These are phyloP conservation scores for Pichia membranifaciens DNA, from an alignment of 805 yeast species.

Conservation along the genomic window DNA sequence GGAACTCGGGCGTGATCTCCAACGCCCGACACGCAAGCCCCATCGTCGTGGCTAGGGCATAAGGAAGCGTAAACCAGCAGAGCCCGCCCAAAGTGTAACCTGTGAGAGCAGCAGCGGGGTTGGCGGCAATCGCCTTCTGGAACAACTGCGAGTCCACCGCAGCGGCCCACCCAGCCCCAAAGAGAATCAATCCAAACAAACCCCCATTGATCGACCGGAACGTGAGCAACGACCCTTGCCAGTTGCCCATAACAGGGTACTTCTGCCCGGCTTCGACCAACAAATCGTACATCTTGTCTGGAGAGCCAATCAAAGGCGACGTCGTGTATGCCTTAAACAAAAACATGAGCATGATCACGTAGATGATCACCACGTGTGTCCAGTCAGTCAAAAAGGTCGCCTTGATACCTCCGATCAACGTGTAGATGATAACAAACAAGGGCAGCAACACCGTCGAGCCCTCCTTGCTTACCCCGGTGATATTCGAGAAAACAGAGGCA, in stretches of 20 bases:
- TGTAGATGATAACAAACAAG: conserved; percentile 32
- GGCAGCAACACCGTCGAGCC: conserved; percentile 33
- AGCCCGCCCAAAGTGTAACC: conserved; percentile 43
- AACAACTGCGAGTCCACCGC: conserved; percentile 30
- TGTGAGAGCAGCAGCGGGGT: conserved; percentile 34
- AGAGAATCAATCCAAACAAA: conserved; percentile 24
- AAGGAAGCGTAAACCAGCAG: conserved; percentile 42
- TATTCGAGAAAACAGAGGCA: conserved; percentile 28
- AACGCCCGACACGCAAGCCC: conserved; percentile 39
- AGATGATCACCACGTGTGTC: conserved; percentile 34
- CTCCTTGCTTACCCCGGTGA: conserved; percentile 32
- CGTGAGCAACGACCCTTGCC: conserved; percentile 22
- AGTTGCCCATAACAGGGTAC: conserved; percentile 19
- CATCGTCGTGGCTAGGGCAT: conserved; percentile 28
- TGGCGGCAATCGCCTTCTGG: conserved; percentile 39
- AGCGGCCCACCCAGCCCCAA: conserved; percentile 35
- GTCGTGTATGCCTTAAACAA: conserved; percentile 29
- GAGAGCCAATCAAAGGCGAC: conserved; percentile 30
- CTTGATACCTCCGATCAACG: conserved; percentile 37
- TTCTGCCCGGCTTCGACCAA: conserved; percentile 24
- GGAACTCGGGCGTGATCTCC: conserved; percentile 21
- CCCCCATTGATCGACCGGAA: conserved; percentile 27
- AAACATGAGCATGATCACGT: conserved; percentile 26
- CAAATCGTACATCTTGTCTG: conserved; percentile 31
- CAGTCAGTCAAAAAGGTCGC: conserved; percentile 37